A percentile compares a stretch with the other conserved stretches of the same genome.
These are phyloP conservation scores for Dichotomopilus funicola DNA, from an alignment of 2,329 filamentous ascomycete genomes.

Conservation along the genomic window DNA sequence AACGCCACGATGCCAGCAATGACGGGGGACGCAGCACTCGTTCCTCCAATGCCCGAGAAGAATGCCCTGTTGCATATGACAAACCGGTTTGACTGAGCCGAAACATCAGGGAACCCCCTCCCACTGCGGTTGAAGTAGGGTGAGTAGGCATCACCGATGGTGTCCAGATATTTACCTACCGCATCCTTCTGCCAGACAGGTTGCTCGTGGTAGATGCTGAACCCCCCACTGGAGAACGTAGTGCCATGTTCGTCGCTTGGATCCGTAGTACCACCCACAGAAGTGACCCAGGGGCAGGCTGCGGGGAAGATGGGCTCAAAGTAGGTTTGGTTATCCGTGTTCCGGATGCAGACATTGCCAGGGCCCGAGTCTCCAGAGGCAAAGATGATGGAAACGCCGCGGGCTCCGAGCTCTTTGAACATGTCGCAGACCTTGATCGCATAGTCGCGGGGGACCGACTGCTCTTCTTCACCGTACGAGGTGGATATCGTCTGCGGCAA, in stretches of 20 bases:
- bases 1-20: conserved; percentile 38
- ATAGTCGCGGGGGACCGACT: conserved; percentile 56
- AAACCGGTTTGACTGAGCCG: conserved; percentile 44
- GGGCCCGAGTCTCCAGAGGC: conserved; percentile 54
- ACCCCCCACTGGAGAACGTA: conserved; percentile 36
- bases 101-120: conserved; percentile 44
- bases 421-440: conserved; percentile 55
- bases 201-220: conserved; percentile 39
- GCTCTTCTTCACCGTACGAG: conserved; percentile 63
- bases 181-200: conserved; percentile 36
- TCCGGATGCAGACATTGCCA: conserved; percentile 52
- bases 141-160: conserved; percentile 38
- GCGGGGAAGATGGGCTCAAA: conserved; percentile 51
- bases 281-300: conserved; percentile 51
- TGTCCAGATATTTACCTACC: conserved; percentile 34
- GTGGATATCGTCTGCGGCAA: conserved; percentile 58
- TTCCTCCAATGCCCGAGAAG: conserved; percentile 23
- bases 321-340: conserved; percentile 45
- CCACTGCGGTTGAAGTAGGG: conserved; percentile 38
- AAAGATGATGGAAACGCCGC: conserved; percentile 60
- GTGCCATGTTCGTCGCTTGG: conserved; percentile 25
- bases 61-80: conserved; percentile 24
- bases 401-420: conserved; percentile 59
- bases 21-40: conserved; percentile 35
- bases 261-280: conserved; percentile 51